phyloP scores from a whole-genome alignment of 176 grass and related monocot genomes.

The Cenchrus purpureus region DNA sequence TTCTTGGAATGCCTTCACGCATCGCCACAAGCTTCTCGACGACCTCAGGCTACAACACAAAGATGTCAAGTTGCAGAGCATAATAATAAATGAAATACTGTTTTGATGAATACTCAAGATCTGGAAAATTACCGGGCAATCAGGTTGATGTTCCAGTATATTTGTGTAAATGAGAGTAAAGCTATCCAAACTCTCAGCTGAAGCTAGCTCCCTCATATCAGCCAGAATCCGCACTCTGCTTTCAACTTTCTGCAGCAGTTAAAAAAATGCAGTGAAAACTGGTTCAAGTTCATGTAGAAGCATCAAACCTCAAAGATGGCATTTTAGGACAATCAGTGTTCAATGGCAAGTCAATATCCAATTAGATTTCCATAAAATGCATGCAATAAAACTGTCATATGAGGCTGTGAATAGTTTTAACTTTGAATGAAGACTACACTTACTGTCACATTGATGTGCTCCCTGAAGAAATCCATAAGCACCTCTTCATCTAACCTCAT shows the following conservation, averaged over 20 bases:
- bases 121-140: conserved; percentile 84
- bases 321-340: conserved; percentile 19
- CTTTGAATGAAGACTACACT: conserved; percentile 48
- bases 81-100: conserved; percentile 1
- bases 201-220: conserved; percentile 97
- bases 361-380: conserved; percentile 33
- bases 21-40: conserved; percentile 98
- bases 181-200: conserved; percentile 96
- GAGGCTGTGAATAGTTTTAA: conserved; percentile 11
- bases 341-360: not conserved
- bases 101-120: conserved; percentile 9
- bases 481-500: conserved; percentile 99
- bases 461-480: conserved; percentile 98
- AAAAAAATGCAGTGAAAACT: conserved; percentile 29
- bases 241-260: conserved; percentile 89
- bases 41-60: conserved; percentile 77
- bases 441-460: conserved; percentile 84
- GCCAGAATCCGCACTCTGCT: conserved; percentile 88
- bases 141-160: conserved; percentile 98
- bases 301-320: not conserved
- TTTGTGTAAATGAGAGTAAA: conserved; percentile 98
- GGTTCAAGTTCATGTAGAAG: conserved; percentile 31
- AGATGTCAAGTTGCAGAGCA: conserved; percentile 35
- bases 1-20: conserved; percentile 89
- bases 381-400: conserved; percentile 14